Evolutionary conservation across 768 basidiomycete genomes (phyloP), one percentile per base, ranked within the genome.

Genomic region (Tremella mesenterica): DNA sequence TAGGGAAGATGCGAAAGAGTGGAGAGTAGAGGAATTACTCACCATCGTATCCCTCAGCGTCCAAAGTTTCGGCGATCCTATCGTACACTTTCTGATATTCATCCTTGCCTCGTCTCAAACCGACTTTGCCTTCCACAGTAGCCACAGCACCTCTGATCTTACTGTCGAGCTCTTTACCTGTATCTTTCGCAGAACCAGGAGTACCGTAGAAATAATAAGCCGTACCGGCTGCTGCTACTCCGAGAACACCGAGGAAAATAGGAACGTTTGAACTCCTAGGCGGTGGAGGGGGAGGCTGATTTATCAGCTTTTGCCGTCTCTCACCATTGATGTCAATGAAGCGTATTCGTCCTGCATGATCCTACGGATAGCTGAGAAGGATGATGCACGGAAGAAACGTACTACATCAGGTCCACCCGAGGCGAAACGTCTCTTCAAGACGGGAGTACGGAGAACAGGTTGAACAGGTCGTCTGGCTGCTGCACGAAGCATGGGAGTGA

Each of bases 11-110:
- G n/a, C n/a, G 14, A 36, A 13, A 26, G 28, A 13, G 27, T 20
- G 43, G 43, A 29, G 1, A n/a, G n/a, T n/a, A n/a, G n/a, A n/a
- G n/a, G 14, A 23, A n/a, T 38, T 30, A 73, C 77, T 46, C 69
- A 87, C 91, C 92, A 70, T 97, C 93, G 75, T 96, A 95, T 27
- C 82, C 80, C 50, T 80, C 84, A 29, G 63, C 54, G 52, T 90
- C 87, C 26, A 92, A 71, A 33, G 81, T 61, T 20, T 85, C 83
- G 10, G 87, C 86, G 69, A 99, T 82, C 54, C 76, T 80, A 76
- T 93, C 89, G 79, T 99, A 97, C 14, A 97, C 88, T 84, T 93
- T 90, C 73, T 88, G 85, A 71, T 92, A 95, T 68, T 95, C 92
- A 48, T 83, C 83, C 76, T 85, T 82, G 33, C 82, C 79, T 20